phyloP scores from a whole-genome alignment of 2,329 filamentous ascomycete genomes.

The Microcyclospora pomicola region DNA sequence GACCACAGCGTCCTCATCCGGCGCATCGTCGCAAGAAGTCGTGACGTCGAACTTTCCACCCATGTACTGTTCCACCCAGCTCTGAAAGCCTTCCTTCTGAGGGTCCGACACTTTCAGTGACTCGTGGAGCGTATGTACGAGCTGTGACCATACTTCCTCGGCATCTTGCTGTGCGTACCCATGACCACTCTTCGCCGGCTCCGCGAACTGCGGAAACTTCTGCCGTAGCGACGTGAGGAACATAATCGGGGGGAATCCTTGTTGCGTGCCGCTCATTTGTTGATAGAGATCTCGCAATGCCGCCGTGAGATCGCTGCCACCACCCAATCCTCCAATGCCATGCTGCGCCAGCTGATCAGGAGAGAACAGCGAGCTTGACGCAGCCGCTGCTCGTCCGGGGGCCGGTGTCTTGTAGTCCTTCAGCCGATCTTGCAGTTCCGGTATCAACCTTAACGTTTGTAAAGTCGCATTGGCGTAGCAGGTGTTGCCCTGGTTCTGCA shows the following conservation, averaged over 20 bases:
- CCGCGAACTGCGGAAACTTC: conserved; percentile 83
- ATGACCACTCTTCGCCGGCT: conserved; percentile 66
- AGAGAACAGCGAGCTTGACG: conserved; percentile 19
- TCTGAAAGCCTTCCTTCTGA: conserved; percentile 47
- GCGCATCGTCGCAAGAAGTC: conserved; percentile 74
- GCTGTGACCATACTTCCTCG: conserved; percentile 96
- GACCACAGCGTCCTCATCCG: conserved; percentile 55
- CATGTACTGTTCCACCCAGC: conserved; percentile 70
- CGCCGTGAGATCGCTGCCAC: conserved; percentile 56
- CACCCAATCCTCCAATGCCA: conserved; percentile 44
- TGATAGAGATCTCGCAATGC: conserved; percentile 74
- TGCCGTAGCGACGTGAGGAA: conserved; percentile 71
- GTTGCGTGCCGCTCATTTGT: conserved; percentile 78
- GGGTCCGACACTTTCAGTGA: conserved; percentile 55
- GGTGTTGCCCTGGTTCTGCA: conserved; percentile 90
- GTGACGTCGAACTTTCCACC: conserved; percentile 64
- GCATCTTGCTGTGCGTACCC: conserved; percentile 91
- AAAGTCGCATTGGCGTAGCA: conserved; percentile 97
- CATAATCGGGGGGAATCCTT: conserved; percentile 67
- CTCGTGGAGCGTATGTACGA: conserved; percentile 67
- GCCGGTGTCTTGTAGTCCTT: conserved; percentile 39
- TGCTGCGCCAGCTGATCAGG: conserved; percentile 30
- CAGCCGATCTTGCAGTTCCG: conserved; percentile 75
- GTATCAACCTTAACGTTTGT: conserved; percentile 78
- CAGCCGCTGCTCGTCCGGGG: conserved; percentile 7